Conservation (phyloP, 2,329 filamentous ascomycete species). For the Trichoderma brevicompactum region DNA sequence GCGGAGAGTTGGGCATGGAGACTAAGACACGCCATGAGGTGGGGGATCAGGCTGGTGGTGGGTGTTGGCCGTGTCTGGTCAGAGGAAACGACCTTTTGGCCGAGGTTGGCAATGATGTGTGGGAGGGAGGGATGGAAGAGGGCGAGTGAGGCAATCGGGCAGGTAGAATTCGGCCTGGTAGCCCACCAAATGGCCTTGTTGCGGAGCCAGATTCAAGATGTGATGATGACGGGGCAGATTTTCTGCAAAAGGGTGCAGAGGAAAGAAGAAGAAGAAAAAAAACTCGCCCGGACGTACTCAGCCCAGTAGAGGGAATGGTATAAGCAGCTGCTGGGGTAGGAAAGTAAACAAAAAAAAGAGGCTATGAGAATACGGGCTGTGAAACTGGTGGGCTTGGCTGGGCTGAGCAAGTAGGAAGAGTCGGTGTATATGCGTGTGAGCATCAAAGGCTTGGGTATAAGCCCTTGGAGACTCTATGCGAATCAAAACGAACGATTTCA, state of each 20-base stretch:
- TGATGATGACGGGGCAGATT: slow-evolving; percentile 26
- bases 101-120: slow-evolving; percentile 28
- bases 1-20: slow-evolving; percentile 30
- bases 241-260: slow-evolving; percentile 1
- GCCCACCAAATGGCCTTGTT: slow-evolving; percentile 8
- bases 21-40: slow-evolving; percentile 26
- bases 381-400: slow-evolving; percentile 3
- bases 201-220: slow-evolving; percentile 24
- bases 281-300: slow-evolving; percentile 35
- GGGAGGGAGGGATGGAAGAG: slow-evolving; percentile 20
- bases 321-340: slow-evolving; percentile 19
- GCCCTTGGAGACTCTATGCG: not conserved
- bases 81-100: slow-evolving; percentile 26
- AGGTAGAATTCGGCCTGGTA: slow-evolving; percentile 30
- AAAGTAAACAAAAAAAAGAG: slow-evolving; percentile 1
- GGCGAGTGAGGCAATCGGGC: slow-evolving; percentile 35
- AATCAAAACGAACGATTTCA: not conserved
- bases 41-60: slow-evolving; percentile 29
- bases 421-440: slow-evolving; percentile 36
- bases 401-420: slow-evolving; percentile 32
- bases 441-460: slow-evolving; percentile 20
- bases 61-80: slow-evolving; percentile 31
- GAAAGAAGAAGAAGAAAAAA: slow-evolving; percentile 27
- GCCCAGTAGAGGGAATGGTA: slow-evolving; percentile 33
- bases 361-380: slow-evolving; percentile 21